These are phyloP conservation scores for Heritiera littoralis DNA, from an alignment of 345 rosid species.

Conservation along the genomic window DNA sequence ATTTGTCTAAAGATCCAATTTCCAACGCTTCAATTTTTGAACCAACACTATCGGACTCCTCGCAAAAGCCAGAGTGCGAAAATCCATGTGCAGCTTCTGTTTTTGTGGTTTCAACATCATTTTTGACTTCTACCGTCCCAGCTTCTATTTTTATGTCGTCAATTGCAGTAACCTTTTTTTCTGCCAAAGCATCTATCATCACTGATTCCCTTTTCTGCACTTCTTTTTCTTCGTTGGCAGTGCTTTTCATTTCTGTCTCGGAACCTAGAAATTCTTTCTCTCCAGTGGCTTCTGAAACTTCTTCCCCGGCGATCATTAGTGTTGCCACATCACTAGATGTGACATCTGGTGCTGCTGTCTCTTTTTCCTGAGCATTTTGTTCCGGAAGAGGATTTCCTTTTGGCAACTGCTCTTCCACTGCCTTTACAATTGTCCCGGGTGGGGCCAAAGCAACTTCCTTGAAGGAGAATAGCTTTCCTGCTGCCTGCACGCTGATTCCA, in stretches of 20 bases:
- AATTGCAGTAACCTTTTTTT: conserved; percentile 25
- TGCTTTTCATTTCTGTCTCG: conserved; percentile 32
- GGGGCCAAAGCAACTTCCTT: conserved; percentile 66
- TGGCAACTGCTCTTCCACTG: conserved; percentile 73
- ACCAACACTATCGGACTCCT: conserved; percentile 25
- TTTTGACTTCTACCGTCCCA: conserved; percentile 28
- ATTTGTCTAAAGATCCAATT: conserved; percentile 29
- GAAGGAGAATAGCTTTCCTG: conserved; percentile 88
- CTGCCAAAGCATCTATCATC: conserved; percentile 31
- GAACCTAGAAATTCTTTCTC: conserved; percentile 32
- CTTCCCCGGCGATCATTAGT: conserved; percentile 35
- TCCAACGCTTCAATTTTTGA: conserved; percentile 31
- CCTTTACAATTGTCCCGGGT: conserved; percentile 34
- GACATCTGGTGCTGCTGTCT: conserved; percentile 34
- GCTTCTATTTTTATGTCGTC: conserved; percentile 33
- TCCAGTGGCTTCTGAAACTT: conserved; percentile 28
- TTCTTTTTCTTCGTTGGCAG: conserved; percentile 35
- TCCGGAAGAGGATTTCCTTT: conserved; percentile 43
- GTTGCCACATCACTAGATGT: conserved; percentile 27
- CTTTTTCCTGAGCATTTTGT: conserved; percentile 35
- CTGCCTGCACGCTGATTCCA: conserved; percentile 64
- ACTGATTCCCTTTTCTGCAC: conserved; percentile 27
- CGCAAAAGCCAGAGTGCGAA: conserved; percentile 31
- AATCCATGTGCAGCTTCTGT: conserved; percentile 32
- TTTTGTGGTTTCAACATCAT: conserved; percentile 31